Evolutionary conservation across 306 rosid genomes (phyloP), one percentile per base, ranked within the genome.

Genomic region (Trichosanthes truncata): DNA sequence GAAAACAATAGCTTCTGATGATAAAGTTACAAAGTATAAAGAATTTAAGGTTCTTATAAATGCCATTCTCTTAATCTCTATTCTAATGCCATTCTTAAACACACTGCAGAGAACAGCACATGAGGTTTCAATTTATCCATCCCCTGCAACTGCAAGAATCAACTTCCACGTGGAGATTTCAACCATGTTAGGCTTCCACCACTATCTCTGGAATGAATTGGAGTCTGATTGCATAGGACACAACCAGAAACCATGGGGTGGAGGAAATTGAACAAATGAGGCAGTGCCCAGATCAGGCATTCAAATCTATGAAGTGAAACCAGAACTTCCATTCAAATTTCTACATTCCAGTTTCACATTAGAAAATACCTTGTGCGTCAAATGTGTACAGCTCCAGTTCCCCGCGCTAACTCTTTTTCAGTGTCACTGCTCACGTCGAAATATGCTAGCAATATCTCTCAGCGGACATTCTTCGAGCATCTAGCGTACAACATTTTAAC

Each of bases 151-250:
- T 43, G 29, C 76, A 69, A 43, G 76, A 21, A 23, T 69, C 36
- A 69, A 21, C 76, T 23, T 43, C 76, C 53, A 67, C 18, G 4
- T 43, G 53, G 35, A 23, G 3, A 25, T 59, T 59, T 59, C 65
- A 23, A 68, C 25, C 46, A 4, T 67, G 33, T 12, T 18, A 38
- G 74, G 0, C n/a, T 43, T 21, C 7, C n/a, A 67, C 51, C 18
- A 67, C 74, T 12, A 40, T 40, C 74, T 68, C 43, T 20, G 5
- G 51, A 26, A 66, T 78, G 81, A 36, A 65, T 79, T 79, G 82
- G 66, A 49, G 74, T 59, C 41, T 67, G 3, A 48, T 57, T 63
- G 80, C 59, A 77, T 36, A 46, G 77, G 49, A 7, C n/a, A 63
- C 46, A 35, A 33, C 25, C 45, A 17, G 7, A 33, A 65, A 65